Evolutionary conservation across 768 basidiomycete genomes (phyloP), one percentile per base, ranked within the genome.

Genomic region (Phlebiopsis flavidoalba): DNA sequence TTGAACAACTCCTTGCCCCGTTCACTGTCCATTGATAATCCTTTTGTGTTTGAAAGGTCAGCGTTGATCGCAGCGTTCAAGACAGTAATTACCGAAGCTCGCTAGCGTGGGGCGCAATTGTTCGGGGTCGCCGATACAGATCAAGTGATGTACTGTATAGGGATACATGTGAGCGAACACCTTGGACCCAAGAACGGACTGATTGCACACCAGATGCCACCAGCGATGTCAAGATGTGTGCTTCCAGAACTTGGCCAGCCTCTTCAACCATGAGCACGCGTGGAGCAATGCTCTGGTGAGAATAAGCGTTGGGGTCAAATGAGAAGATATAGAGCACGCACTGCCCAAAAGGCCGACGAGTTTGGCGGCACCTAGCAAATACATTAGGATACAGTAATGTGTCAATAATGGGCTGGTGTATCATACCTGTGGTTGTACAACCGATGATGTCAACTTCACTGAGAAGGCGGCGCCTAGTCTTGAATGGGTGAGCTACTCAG

Each of bases 201-300:
- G 24, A 2, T 31, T 47, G 22, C 51, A 15, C 33, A 63, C 61
- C 61, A 3, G 84, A 66, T 6, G 80, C 78, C 2, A 88, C 87
- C 0, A 91, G 75, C 40, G 79, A 81, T 2, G 81, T 82, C 5
- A 91, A 70, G 15, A 91, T 78, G 63, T 92, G 90, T 3, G 90
- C 86, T 71, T 92, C 90, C 31, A 92, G 77, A 1, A 91, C 87
- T 71, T 93, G 90, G 0, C 90, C 91, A 0, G 91, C 90, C 68
- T 92, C 91, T 70, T 93, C 89, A 0, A 92, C 86, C 52, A 92
- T 73, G 51, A 91, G 68, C 0, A 90, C 81, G 35, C 77, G 79
- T 0, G 89, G 89, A 5, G 68, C 73, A 5, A 90, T 67, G 14
- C 81, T 80, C 87, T 89, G 21, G 37, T 49, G 11, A 45, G 24